Conservation (phyloP, 202 grass and related monocot species). For the Hordeum pubiflorum region DNA sequence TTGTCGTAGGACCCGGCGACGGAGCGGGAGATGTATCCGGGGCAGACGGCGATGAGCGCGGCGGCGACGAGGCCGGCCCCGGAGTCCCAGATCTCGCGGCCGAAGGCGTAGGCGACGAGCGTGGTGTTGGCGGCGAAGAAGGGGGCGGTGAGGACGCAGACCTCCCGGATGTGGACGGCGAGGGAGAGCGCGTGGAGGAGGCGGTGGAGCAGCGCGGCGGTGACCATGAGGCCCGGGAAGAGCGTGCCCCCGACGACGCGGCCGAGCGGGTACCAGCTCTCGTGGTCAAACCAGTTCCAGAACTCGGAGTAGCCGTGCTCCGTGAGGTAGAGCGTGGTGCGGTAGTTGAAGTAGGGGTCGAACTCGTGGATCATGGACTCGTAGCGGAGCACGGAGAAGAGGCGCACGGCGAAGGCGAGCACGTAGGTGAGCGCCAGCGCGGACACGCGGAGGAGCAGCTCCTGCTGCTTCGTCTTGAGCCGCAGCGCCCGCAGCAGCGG, state of each 20-base stretch:
- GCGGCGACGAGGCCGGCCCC: slow-evolving; percentile 82
- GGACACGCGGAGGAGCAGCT: slow-evolving; percentile 81
- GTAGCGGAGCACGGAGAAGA: slow-evolving; percentile 94
- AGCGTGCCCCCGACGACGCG: slow-evolving; percentile 94
- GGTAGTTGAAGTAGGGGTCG: slow-evolving; percentile 99
- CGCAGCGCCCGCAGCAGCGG: slow-evolving; percentile 56
- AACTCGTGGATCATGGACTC: slow-evolving; percentile 99
- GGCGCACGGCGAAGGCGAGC: slow-evolving; percentile 80
- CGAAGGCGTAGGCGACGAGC: slow-evolving; percentile 91
- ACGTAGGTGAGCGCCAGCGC: slow-evolving; percentile 85
- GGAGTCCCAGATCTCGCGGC: slow-evolving; percentile 97
- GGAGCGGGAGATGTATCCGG: slow-evolving; percentile 95
- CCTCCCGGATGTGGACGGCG: slow-evolving; percentile 95
- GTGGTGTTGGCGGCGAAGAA: slow-evolving; percentile 99
- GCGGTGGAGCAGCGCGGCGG: slow-evolving; percentile 79
- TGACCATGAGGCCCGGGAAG: slow-evolving; percentile 96
- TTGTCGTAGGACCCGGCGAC: slow-evolving; percentile 91
- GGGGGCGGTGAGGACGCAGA: slow-evolving; percentile 92
- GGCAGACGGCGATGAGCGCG: slow-evolving; percentile 84
- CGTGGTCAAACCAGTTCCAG: slow-evolving; percentile 99
- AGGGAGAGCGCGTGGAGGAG: slow-evolving; percentile 73
- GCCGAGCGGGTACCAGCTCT: slow-evolving; percentile 98
- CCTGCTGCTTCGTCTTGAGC: slow-evolving; percentile 98
- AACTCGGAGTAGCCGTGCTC: slow-evolving; percentile 79
- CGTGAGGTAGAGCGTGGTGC: slow-evolving; percentile 93